Percentiles rank a stretch among this genome's conserved stretches.
These are phyloP conservation scores for Fusarium sp. DNA, from an alignment of 2,329 filamentous ascomycete genomes.

Conservation along the genomic window DNA sequence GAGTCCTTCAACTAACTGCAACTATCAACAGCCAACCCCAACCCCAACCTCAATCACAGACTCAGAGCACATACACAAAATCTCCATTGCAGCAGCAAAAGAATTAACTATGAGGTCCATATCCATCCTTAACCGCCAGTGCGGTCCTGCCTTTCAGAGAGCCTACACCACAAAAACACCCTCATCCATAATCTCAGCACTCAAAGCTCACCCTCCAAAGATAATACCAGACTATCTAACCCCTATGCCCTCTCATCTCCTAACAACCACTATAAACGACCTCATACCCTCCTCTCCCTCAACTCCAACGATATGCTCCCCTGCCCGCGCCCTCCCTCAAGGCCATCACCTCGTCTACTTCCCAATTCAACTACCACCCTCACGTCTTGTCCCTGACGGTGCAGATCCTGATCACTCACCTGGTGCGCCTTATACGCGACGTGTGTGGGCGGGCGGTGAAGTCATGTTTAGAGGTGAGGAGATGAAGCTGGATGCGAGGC, in stretches of 20 bases:
- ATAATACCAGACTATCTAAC: conserved; percentile 59
- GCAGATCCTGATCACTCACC: conserved; percentile 85
- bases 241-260: conserved; percentile 72
- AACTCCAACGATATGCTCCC: conserved; percentile 32
- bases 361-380: conserved; percentile 73
- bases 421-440: conserved; percentile 74
- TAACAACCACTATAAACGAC: conserved; percentile 70
- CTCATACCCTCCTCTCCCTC: conserved; percentile 54
- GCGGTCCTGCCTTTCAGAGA: not conserved
- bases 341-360: conserved; percentile 92
- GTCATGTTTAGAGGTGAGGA: conserved; percentile 62
- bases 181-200: conserved; percentile 22
- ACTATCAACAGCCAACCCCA: not conserved
- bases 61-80: not conserved
- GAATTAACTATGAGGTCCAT: not conserved
- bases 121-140: conserved; percentile 13
- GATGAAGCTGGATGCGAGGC: conserved; percentile 54
- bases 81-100: not conserved
- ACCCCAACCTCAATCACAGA: not conserved
- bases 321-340: conserved; percentile 61
- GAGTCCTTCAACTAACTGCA: not conserved
- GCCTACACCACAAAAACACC: conserved; percentile 13
- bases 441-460: conserved; percentile 90
- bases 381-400: conserved; percentile 79
- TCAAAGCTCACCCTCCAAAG: conserved; percentile 47